Evolutionary conservation across 2,329 filamentous ascomycete genomes (phyloP).

Genomic region (Magnaporthales sp.): DNA sequence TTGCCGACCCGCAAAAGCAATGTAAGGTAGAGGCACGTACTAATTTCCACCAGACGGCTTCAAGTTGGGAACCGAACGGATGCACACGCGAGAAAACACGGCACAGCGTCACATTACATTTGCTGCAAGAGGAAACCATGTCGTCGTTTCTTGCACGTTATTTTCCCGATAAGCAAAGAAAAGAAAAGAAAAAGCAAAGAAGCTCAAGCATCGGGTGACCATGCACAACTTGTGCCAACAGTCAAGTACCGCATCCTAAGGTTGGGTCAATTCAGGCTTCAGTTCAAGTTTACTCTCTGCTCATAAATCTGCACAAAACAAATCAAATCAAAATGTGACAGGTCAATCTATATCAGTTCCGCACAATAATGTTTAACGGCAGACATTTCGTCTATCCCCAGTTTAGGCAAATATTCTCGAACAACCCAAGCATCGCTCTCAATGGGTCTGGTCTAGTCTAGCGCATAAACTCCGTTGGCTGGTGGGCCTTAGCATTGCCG

Average conservation of each 20-base stretch:
- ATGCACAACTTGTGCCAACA: neutral
- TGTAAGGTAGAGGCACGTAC: neutral
- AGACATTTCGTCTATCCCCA: neutral
- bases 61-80: neutral
- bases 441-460: no score
- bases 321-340: neutral
- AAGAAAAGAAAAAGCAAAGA: no score
- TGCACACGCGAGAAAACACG: neutral
- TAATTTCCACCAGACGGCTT: neutral
- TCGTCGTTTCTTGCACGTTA: neutral
- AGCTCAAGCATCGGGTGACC: no score
- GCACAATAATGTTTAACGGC: neutral
- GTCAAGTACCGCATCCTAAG: neutral
- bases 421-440: neutral
- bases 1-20: neutral
- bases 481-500: neutral
- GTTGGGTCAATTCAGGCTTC: neutral
- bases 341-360: neutral
- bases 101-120: neutral
- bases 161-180: no score
- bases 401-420: neutral
- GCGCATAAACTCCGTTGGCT: neutral
- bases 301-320: no score
- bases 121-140: neutral
- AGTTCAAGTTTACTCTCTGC: no score